Conservation (phyloP, 495 filamentous ascomycete genomes). For the Trichocladium uniseriatum region DNA sequence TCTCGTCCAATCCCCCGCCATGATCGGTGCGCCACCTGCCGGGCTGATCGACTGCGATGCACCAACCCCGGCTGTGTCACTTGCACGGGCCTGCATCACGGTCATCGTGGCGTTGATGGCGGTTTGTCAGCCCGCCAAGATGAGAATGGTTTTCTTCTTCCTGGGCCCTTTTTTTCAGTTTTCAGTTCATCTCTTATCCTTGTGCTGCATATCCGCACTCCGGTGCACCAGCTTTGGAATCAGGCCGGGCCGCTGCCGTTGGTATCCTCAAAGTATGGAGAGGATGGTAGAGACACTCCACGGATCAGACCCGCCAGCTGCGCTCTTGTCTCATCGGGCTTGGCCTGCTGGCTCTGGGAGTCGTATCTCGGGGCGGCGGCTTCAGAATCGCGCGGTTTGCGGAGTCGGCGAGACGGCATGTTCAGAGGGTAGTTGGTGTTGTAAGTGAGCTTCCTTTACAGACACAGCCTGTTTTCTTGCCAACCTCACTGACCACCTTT, state of each 20-base stretch:
- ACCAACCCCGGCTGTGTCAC: background rate
- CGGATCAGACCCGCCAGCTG: background rate
- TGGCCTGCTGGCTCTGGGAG: background rate
- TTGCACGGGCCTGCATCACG: constrained; percentile 1
- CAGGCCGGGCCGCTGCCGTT: no score
- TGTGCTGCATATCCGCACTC: no score
- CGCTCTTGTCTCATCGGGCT: constrained; percentile 2
- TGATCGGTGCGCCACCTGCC: background rate
- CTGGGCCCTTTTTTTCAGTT: background rate
- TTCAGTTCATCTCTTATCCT: no score
- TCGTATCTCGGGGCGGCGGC: background rate
- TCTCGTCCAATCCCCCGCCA: background rate
- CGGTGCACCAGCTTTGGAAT: no score
- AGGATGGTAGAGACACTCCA: background rate
- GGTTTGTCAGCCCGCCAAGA: no score
- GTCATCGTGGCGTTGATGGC: constrained; percentile 1
- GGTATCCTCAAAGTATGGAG: background rate
- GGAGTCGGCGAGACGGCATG: constrained; percentile 12
- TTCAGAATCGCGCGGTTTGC: constrained; percentile 4
- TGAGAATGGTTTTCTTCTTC: background rate
- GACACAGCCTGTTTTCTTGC: no score
- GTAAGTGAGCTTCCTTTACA: constrained; percentile 2
- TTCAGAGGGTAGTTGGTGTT: constrained; percentile 17
- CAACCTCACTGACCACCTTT: no score
- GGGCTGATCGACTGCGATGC: constrained; percentile 6